Evolutionary conservation across 495 filamentous ascomycete genomes (phyloP).

Genomic region (Penicillium steckii): DNA sequence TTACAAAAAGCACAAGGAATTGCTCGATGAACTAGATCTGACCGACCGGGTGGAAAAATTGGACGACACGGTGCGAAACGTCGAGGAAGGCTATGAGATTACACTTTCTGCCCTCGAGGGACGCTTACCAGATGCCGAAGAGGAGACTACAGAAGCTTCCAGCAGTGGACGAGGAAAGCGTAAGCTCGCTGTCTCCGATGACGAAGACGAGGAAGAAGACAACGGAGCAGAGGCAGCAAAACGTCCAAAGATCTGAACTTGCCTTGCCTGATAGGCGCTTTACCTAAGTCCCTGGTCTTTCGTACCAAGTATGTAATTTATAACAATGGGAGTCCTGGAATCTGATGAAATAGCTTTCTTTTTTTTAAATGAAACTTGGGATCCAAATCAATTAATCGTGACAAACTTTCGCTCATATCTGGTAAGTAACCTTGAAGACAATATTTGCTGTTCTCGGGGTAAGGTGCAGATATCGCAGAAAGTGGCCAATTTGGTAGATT

Average conservation of each 20-base stretch:
- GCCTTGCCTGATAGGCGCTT: no score
- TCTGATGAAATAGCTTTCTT: slow-evolving; percentile 2
- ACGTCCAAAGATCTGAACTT: slow-evolving; percentile 36
- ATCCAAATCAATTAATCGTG: neutral
- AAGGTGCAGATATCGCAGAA: no score
- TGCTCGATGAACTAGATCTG: slow-evolving; percentile 74
- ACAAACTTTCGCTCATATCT: no score
- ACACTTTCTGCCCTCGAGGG: slow-evolving; percentile 55
- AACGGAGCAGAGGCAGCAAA: slow-evolving; percentile 30
- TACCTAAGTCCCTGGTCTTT: neutral
- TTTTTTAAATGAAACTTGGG: neutral
- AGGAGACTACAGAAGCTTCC: slow-evolving; percentile 19
- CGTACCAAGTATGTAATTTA: slow-evolving; percentile 20
- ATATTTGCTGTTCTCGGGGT: no score
- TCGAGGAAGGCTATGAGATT: slow-evolving; percentile 80
- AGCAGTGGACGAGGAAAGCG: slow-evolving; percentile 42
- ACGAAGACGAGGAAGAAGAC: slow-evolving; percentile 50
- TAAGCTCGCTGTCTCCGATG: slow-evolving; percentile 46
- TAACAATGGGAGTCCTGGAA: slow-evolving; percentile 1
- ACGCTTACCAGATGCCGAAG: slow-evolving; percentile 28
- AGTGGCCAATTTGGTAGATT: no score
- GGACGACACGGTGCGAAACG: slow-evolving; percentile 69
- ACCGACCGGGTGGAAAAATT: slow-evolving; percentile 77
- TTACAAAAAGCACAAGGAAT: slow-evolving; percentile 73
- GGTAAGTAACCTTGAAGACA: no score